phyloP scores from a whole-genome alignment of 2,329 filamentous ascomycete species.

The Metarhizium robertsii region DNA sequence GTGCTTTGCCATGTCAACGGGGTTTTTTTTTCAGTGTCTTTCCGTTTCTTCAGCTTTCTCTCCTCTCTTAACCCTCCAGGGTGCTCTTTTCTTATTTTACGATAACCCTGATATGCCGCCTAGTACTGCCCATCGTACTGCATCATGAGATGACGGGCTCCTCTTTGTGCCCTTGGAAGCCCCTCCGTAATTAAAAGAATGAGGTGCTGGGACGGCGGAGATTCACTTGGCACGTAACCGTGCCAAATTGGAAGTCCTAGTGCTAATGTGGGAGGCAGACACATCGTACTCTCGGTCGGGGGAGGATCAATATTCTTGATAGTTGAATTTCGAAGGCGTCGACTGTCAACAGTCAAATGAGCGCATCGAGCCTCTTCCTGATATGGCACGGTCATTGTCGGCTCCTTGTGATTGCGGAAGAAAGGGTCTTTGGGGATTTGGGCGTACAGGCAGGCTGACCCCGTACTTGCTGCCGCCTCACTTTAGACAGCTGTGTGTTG shows the following conservation, averaged over 20 bases:
- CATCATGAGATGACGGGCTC: background rate
- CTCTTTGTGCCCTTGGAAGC: background rate
- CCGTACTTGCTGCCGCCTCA: background rate
- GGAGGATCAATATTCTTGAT: background rate
- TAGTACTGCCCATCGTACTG: background rate
- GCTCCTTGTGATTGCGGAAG: background rate
- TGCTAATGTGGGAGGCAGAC: background rate
- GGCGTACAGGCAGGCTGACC: background rate
- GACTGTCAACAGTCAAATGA: background rate
- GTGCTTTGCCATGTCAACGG: background rate
- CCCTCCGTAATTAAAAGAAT: background rate
- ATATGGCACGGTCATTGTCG: background rate
- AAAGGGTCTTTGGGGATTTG: background rate
- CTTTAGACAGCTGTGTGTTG: background rate
- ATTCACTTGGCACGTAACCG: too few species aligned
- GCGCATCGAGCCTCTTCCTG: background rate
- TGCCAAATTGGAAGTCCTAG: too few species aligned
- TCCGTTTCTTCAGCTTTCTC: background rate
- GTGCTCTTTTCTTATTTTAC: background rate
- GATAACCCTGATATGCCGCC: background rate
- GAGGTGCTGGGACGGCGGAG: background rate
- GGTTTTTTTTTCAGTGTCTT: background rate
- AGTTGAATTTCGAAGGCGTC: background rate
- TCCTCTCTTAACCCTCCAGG: background rate
- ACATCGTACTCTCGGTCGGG: background rate